Conservation (phyloP, 1,284 basidiomycete genomes). For the Earliella scabrosa region DNA sequence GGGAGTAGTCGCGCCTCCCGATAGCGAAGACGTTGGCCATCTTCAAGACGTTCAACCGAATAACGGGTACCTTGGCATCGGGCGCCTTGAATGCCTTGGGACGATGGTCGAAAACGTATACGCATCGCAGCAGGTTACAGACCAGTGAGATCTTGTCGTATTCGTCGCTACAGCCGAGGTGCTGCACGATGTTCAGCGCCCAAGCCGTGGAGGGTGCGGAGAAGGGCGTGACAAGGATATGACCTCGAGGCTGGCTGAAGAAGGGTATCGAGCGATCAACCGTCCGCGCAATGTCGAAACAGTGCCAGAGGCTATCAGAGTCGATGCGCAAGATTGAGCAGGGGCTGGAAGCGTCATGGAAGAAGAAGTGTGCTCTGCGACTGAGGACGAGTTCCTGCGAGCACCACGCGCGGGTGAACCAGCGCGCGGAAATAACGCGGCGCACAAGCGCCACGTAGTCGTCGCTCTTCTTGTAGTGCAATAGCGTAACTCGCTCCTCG, state of each 20-base stretch:
- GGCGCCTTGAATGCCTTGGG: constrained; percentile 7
- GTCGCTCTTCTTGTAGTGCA: not conserved
- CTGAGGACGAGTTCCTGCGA: constrained; percentile 23
- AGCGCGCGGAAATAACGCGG: constrained; percentile 13
- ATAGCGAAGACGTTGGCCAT: constrained; percentile 21
- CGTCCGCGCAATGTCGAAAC: constrained; percentile 10
- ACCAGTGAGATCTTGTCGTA: constrained; percentile 21
- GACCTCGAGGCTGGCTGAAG: constrained; percentile 12
- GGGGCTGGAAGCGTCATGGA: constrained; percentile 7
- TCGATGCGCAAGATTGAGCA: not conserved
- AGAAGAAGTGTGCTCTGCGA: constrained; percentile 10
- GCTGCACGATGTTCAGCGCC: constrained; percentile 17
- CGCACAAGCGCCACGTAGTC: not conserved
- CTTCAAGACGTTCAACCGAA: constrained; percentile 18
- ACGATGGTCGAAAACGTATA: constrained; percentile 10
- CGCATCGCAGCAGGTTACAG: constrained; percentile 17
- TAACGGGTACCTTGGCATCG: not conserved
- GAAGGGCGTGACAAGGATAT: not conserved
- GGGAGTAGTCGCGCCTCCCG: constrained; percentile 15
- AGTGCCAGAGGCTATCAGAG: constrained; percentile 15
- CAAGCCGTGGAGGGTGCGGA: constrained; percentile 9
- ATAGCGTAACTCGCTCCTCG: not conserved
- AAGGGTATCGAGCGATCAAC: constrained; percentile 10
- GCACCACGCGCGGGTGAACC: constrained; percentile 25
- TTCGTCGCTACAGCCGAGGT: constrained; percentile 20